Conservation (phyloP, 352 stramenopile species). For the Pythium folliculosum region DNA sequence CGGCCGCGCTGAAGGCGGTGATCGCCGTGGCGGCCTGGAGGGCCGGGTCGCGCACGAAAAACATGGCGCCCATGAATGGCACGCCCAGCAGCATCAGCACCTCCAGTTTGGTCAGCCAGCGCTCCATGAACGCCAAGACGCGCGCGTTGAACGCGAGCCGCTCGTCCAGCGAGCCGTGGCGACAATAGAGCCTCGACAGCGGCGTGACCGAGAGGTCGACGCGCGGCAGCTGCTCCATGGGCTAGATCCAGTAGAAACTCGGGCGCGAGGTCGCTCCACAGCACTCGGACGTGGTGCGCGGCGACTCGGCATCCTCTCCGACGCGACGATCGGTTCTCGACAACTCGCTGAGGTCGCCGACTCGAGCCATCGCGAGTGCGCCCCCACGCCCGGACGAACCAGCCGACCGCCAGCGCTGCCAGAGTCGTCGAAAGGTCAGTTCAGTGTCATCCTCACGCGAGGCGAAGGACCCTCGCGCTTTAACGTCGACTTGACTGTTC, state of each 20-base stretch:
- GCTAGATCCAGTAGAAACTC: conserved; percentile 19
- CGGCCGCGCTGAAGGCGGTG: neutral
- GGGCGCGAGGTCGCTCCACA: neutral
- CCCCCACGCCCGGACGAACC: too few species aligned
- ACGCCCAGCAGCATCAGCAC: conserved; percentile 3
- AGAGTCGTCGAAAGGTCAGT: too few species aligned
- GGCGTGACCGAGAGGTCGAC: conserved; percentile 17
- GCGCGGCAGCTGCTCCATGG: neutral
- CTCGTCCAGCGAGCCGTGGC: neutral
- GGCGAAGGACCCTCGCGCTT: too few species aligned
- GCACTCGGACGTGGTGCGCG: neutral
- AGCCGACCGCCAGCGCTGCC: too few species aligned
- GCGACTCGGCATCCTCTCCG: neutral
- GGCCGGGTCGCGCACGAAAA: neutral
- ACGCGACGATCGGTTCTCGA: neutral
- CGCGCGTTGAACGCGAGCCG: conserved; percentile 4
- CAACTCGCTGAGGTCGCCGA: neutral
- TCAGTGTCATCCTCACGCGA: too few species aligned
- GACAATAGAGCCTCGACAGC: neutral
- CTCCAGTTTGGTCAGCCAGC: conserved; percentile 7
- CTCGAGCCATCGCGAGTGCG: neutral
- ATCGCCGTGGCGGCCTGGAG: neutral
- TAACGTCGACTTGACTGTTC: neutral
- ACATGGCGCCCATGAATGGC: conserved; percentile 2
- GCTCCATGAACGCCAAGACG: conserved; percentile 5